phyloP scores from a whole-genome alignment of 176 grass and related monocot genomes.

The Pharus latifolius region DNA sequence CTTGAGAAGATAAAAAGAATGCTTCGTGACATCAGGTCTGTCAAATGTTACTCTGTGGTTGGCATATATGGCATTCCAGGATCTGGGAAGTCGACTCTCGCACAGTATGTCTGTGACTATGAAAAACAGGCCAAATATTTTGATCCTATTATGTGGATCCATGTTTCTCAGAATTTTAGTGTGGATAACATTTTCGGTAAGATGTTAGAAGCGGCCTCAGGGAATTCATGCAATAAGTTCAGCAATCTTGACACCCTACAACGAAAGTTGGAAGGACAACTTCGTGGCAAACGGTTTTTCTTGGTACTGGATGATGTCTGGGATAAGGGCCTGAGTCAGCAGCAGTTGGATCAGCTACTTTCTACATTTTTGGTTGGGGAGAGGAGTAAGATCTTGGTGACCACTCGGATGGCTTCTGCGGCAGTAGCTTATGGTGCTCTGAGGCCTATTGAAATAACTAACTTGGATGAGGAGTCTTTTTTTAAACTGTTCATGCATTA shows the following conservation, averaged over 20 bases:
- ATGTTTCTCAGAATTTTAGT: conserved; percentile 12
- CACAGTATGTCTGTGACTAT: conserved; percentile 13
- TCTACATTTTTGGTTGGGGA: background rate
- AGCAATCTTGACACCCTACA: background rate
- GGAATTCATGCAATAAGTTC: background rate
- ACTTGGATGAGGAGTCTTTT: background rate
- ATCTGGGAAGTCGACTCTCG: conserved; percentile 1
- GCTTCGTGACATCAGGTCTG: background rate
- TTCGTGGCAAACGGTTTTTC: conserved; percentile 2
- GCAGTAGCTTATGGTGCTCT: background rate
- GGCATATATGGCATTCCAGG: conserved; percentile 18
- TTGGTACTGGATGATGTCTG: conserved; percentile 38
- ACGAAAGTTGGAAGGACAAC: background rate
- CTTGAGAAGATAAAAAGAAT: conserved; percentile 2
- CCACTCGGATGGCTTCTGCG: background rate
- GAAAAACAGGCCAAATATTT: background rate
- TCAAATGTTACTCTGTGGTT: conserved; percentile 2
- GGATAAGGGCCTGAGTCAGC: background rate
- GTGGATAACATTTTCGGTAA: background rate
- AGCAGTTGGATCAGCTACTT: background rate
- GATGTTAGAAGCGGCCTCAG: background rate
- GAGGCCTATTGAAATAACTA: background rate
- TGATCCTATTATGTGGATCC: conserved; percentile 18
- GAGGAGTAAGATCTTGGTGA: conserved; percentile 27
- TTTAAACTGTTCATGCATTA: conserved; percentile 19